Conservation (phyloP, 1,284 basidiomycete species). For the Apiotrichum mycotoxinovorans region DNA sequence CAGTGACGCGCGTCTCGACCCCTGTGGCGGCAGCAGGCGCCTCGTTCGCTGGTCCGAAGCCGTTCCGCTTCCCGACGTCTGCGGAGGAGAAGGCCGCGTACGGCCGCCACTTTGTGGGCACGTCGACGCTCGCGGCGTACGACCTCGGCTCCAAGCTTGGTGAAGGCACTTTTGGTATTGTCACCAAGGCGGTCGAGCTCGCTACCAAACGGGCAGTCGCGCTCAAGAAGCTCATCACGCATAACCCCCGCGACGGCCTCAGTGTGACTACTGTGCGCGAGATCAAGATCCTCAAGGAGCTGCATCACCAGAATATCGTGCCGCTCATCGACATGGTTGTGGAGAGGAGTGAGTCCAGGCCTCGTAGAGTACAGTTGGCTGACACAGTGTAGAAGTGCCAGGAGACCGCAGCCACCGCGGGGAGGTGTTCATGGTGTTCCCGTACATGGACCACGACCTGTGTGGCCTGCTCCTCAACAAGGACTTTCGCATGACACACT, state of each 20-base stretch:
- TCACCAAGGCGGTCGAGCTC: slow-evolving; percentile 76
- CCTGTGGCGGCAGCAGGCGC: slow-evolving; percentile 5
- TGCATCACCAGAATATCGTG: slow-evolving; percentile 81
- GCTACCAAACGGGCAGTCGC: slow-evolving; percentile 68
- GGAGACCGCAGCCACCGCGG: slow-evolving; percentile 50
- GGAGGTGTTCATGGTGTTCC: slow-evolving; percentile 90
- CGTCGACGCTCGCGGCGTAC: slow-evolving; percentile 73
- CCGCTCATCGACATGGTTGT: slow-evolving; percentile 88
- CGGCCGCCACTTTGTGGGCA: slow-evolving; percentile 68
- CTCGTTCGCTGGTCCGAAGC: slow-evolving; percentile 13
- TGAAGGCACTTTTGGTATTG: slow-evolving; percentile 93
- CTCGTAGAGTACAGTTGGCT: background rate
- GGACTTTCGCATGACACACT: slow-evolving; percentile 71
- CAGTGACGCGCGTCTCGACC: slow-evolving; percentile 27
- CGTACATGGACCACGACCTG: slow-evolving; percentile 99
- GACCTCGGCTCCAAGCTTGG: slow-evolving; percentile 78
- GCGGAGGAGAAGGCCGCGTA: slow-evolving; percentile 66
- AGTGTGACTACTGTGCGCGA: slow-evolving; percentile 96
- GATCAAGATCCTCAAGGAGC: slow-evolving; percentile 90
- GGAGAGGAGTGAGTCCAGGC: slow-evolving; percentile 42
- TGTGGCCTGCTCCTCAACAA: slow-evolving; percentile 90
- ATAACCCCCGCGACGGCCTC: slow-evolving; percentile 88
- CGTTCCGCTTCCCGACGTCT: slow-evolving; percentile 53
- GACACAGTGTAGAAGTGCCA: slow-evolving; percentile 17
- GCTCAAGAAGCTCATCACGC: slow-evolving; percentile 76